Conservation (phyloP, 1,139 yeast species). For the Saccharomyces pastorianus region DNA sequence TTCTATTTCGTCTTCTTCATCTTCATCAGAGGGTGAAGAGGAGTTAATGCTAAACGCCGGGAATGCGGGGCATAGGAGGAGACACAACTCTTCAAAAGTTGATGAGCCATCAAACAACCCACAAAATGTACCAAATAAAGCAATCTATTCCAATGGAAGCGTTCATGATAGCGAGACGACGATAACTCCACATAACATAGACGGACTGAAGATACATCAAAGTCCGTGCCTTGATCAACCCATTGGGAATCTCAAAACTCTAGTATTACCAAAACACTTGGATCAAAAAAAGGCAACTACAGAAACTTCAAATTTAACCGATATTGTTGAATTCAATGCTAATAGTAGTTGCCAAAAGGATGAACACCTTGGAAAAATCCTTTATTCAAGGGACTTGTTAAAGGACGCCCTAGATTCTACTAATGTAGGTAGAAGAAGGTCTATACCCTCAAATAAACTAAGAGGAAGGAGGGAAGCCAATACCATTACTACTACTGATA, state of each 20-base stretch:
- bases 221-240: background rate
- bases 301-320: constrained; percentile 10
- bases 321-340: constrained; percentile 3
- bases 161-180: background rate
- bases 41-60: constrained; percentile 15
- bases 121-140: constrained; percentile 1
- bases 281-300: constrained; percentile 9
- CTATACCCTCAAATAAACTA: constrained; percentile 1
- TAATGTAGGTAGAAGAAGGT: constrained; percentile 4
- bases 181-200: background rate
- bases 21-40: constrained; percentile 7
- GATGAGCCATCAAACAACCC: background rate
- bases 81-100: constrained; percentile 7
- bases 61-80: constrained; percentile 11
- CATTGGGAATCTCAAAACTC: background rate
- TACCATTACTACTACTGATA: background rate
- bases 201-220: background rate
- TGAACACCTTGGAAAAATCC: background rate
- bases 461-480: background rate
- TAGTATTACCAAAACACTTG: constrained; percentile 6
- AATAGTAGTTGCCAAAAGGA: background rate
- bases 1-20: constrained; percentile 1
- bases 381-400: constrained; percentile 10
- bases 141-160: background rate
- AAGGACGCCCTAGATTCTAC: constrained; percentile 8